Conservation (phyloP, 257 asterid genomes). For the Jacaranda copaia region DNA sequence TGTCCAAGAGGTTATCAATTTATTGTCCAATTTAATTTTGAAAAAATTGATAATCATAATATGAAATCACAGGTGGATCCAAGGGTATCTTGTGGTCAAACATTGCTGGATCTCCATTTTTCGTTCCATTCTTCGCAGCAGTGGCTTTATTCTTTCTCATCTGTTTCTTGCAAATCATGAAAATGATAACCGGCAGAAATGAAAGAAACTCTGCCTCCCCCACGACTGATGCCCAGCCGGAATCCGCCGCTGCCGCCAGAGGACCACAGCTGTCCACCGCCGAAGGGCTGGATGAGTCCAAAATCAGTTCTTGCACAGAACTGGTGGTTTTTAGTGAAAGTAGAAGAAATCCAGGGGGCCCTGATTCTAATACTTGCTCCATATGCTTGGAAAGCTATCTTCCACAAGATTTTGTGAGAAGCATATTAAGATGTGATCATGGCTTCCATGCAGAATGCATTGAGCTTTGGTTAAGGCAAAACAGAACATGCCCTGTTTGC, state of each 20-base stretch:
- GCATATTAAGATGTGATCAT: slow-evolving; percentile 41
- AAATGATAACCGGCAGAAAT: background rate
- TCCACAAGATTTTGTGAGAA: slow-evolving; percentile 26
- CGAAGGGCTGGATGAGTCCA: slow-evolving; percentile 26
- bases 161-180: slow-evolving; percentile 9
- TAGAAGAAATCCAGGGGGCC: slow-evolving; percentile 6
- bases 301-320: slow-evolving; percentile 21
- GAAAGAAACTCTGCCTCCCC: background rate
- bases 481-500: slow-evolving; percentile 44
- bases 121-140: slow-evolving; percentile 24
- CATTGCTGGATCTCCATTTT: slow-evolving; percentile 13
- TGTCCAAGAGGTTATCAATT: too few species aligned
- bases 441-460: slow-evolving; percentile 42
- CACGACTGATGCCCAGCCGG: background rate
- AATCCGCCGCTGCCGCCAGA: background rate
- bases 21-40: too few species aligned
- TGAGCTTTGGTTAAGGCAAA: slow-evolving; percentile 35
- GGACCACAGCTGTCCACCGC: background rate
- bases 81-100: slow-evolving; percentile 15
- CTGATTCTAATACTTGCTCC: slow-evolving; percentile 30
- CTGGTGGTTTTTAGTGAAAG: slow-evolving; percentile 32
- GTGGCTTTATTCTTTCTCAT: slow-evolving; percentile 18
- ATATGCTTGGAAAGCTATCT: slow-evolving; percentile 39
- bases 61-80: slow-evolving; percentile 21
- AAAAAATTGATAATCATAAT: too few species aligned